phyloP scores from a whole-genome alignment of 1,139 yeast species.

The Diutina sp. region DNA sequence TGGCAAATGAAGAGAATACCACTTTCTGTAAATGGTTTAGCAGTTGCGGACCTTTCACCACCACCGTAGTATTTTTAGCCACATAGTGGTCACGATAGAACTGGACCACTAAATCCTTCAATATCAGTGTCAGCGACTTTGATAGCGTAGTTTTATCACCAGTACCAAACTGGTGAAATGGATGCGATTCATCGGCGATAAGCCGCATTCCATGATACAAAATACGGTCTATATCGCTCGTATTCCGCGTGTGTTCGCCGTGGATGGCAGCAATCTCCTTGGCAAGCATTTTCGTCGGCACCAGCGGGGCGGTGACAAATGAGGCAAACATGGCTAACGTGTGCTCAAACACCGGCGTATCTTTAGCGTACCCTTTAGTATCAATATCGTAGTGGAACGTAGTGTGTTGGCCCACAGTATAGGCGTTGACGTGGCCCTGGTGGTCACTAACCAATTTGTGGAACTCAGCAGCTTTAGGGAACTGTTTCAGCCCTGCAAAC shows the following conservation, averaged over 20 bases:
- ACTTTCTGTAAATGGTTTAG: slow-evolving; percentile 40
- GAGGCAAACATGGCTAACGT: slow-evolving; percentile 38
- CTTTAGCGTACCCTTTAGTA: background rate
- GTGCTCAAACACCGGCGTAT: slow-evolving; percentile 26
- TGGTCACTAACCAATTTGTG: slow-evolving; percentile 26
- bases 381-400: slow-evolving; percentile 23
- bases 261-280: slow-evolving; percentile 48
- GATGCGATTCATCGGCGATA: slow-evolving; percentile 29
- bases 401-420: slow-evolving; percentile 54
- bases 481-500: slow-evolving; percentile 42
- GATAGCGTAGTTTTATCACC: slow-evolving; percentile 17
- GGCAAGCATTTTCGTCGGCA: slow-evolving; percentile 25
- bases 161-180: slow-evolving; percentile 32
- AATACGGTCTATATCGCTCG: slow-evolving; percentile 26
- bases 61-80: slow-evolving; percentile 37
- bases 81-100: slow-evolving; percentile 19
- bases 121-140: slow-evolving; percentile 15
- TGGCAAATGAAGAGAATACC: slow-evolving; percentile 27
- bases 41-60: slow-evolving; percentile 53
- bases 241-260: slow-evolving; percentile 49
- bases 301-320: slow-evolving; percentile 36
- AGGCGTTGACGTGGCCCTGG: slow-evolving; percentile 54
- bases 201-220: slow-evolving; percentile 47
- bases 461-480: slow-evolving; percentile 34
- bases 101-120: slow-evolving; percentile 8